Percentiles rank a stretch among this genome's conserved stretches.
Evolutionary conservation across 2,329 filamentous ascomycete genomes (phyloP).

Genomic region (Fusarium pseudoanthophilum): DNA sequence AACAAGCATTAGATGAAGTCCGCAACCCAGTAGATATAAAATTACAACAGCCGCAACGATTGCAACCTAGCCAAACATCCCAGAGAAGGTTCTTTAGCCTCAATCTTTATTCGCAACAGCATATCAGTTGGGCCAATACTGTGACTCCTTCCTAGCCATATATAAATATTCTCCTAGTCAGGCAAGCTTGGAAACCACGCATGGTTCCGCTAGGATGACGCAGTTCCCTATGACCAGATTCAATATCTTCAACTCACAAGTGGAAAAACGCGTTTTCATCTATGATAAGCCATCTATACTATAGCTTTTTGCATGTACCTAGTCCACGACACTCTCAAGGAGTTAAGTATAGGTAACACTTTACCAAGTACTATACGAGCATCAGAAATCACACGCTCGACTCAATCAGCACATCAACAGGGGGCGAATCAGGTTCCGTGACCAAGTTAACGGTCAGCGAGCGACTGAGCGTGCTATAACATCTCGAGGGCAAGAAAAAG

Average conservation of each 20-base stretch:
- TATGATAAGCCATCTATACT: too few species aligned
- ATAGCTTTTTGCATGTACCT: too few species aligned
- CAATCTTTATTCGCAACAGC: neutral
- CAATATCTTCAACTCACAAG: neutral
- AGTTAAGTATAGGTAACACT: too few species aligned
- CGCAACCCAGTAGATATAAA: neutral
- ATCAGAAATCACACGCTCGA: neutral
- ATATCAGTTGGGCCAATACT: neutral
- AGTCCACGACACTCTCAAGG: too few species aligned
- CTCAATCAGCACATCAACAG: neutral
- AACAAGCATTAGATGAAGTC: neutral
- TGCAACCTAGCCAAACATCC: neutral
- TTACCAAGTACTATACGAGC: too few species aligned
- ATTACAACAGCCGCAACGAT: neutral
- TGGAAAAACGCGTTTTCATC: too few species aligned
- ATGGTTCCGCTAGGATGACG: neutral
- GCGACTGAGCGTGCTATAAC: neutral
- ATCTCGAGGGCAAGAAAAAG: rapidly evolving
- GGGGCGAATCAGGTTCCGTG: neutral
- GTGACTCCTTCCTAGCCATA: neutral
- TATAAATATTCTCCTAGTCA: neutral
- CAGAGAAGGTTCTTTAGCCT: too few species aligned
- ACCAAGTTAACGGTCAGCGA: neutral
- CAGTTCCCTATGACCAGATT: neutral
- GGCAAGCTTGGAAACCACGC: neutral